Percentiles rank a stretch among this genome's conserved stretches.
Conservation (phyloP, 2,329 filamentous ascomycete genomes). For the Akanthomyces uredinophilus region DNA sequence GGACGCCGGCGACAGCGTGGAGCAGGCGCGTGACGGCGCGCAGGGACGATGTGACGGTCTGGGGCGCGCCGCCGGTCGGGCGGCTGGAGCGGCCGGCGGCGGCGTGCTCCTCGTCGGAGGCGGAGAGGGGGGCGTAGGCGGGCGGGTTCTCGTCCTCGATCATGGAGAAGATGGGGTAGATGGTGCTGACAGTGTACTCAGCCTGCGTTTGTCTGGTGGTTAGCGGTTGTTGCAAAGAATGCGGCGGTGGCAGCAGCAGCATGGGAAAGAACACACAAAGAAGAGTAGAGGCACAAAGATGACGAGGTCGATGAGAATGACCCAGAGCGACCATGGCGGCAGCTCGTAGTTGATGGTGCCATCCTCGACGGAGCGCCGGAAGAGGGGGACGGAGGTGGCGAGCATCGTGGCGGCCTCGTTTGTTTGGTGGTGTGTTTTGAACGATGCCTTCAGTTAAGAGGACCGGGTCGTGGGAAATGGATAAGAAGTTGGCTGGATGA, state of each 20-base stretch:
- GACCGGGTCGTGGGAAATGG: neutral
- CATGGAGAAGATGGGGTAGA: slow-evolving; percentile 53
- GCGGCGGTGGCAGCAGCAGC: too few relatives aligned
- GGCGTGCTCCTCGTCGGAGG: slow-evolving; percentile 30
- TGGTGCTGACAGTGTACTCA: slow-evolving; percentile 44
- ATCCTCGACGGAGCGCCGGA: slow-evolving; percentile 7
- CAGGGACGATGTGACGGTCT: slow-evolving; percentile 46
- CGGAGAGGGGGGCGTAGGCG: slow-evolving; percentile 47
- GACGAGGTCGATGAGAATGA: slow-evolving; percentile 32
- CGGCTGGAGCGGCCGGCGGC: slow-evolving; percentile 25
- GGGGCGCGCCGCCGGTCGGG: slow-evolving; percentile 28
- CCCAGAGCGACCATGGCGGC: slow-evolving; percentile 28
- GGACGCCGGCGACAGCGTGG: slow-evolving; percentile 56
- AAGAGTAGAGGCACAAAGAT: slow-evolving; percentile 38
- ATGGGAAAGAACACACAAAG: slow-evolving; percentile 28
- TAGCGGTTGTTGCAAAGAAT: neutral
- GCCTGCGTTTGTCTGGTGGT: slow-evolving; percentile 29
- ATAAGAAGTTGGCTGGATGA: neutral
- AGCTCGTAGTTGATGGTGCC: slow-evolving; percentile 20
- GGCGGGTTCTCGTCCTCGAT: slow-evolving; percentile 54
- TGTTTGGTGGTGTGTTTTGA: too few relatives aligned
- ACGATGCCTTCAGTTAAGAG: neutral
- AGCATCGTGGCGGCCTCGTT: neutral
- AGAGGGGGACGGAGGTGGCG: neutral
- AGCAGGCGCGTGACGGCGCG: slow-evolving; percentile 52